These are phyloP conservation scores for Agaricus bisporus DNA, from an alignment of 768 basidiomycete species.

Conservation along the genomic window DNA sequence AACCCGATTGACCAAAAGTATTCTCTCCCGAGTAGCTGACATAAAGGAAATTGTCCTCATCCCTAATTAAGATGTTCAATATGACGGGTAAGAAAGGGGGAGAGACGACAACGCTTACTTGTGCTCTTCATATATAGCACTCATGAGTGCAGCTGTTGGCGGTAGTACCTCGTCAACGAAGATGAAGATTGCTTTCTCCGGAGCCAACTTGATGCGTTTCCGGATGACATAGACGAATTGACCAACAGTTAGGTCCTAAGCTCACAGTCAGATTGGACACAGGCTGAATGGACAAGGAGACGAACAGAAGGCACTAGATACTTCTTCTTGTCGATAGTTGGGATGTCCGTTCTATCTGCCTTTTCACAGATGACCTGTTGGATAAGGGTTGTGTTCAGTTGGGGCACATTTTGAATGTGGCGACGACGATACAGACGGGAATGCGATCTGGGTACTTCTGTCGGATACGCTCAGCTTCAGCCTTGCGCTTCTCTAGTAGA, in stretches of 20 bases:
- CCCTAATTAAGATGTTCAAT: conserved; percentile 44
- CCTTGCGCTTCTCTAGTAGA: conserved; percentile 92
- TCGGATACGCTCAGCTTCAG: conserved; percentile 95
- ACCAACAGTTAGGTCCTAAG: conserved; percentile 90
- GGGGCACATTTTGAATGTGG: neutral
- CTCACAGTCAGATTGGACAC: neutral
- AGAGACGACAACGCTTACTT: conserved; percentile 56
- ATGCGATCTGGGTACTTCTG: conserved; percentile 99
- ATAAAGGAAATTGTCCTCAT: conserved; percentile 98
- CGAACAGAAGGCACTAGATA: conserved; percentile 95
- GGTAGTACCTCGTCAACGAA: conserved; percentile 99
- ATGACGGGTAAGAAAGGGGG: neutral
- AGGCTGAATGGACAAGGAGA: conserved; percentile 6
- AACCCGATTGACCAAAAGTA: conserved; percentile 68
- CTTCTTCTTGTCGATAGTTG: conserved; percentile 99
- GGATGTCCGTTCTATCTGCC: conserved; percentile 96
- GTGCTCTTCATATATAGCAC: conserved; percentile 98
- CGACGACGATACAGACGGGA: conserved; percentile 57
- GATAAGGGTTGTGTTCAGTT: conserved; percentile 1
- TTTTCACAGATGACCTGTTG: conserved; percentile 98
- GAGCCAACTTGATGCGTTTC: conserved; percentile 99
- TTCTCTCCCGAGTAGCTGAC: conserved; percentile 99
- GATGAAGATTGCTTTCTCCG: conserved; percentile 99
- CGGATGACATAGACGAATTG: conserved; percentile 99
- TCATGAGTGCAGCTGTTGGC: conserved; percentile 97